Evolutionary conservation across 176 grass and related monocot species (phyloP).

Genomic region (Poa annua): DNA sequence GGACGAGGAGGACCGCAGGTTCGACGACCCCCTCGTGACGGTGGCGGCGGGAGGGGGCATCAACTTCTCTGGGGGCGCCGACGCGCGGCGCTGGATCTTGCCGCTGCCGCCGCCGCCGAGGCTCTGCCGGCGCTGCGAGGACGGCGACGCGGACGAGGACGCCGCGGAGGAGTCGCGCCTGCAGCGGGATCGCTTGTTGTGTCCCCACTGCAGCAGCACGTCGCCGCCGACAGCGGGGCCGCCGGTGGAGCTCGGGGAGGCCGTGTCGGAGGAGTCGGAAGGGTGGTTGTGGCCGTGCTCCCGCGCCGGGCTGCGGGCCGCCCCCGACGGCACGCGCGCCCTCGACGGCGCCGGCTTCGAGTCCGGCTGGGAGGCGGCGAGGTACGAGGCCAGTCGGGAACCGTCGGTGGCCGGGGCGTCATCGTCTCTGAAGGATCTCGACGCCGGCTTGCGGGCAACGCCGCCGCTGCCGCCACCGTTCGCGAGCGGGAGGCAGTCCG

Average conservation of each 20-base stretch:
- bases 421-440: conserved; percentile 48
- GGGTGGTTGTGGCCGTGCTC: conserved; percentile 40
- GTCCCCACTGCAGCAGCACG: conserved; percentile 83
- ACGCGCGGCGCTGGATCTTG: conserved; percentile 68
- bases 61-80: conserved; percentile 67
- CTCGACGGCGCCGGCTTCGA: conserved; percentile 35
- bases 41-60: conserved; percentile 56
- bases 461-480: conserved; percentile 44
- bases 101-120: not conserved
- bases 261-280: conserved; percentile 50
- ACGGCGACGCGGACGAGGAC: conserved; percentile 44
- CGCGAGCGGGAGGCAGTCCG: conserved; percentile 70
- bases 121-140: conserved; percentile 39
- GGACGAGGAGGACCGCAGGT: conserved; percentile 54
- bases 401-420: conserved; percentile 37
- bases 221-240: conserved; percentile 51
- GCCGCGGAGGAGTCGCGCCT: conserved; percentile 51
- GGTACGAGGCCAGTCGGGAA: conserved; percentile 38
- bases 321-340: conserved; percentile 9
- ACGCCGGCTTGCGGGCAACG: conserved; percentile 42
- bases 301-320: conserved; percentile 37
- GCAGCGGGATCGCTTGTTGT: conserved; percentile 84
- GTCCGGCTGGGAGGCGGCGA: conserved; percentile 25
- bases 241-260: conserved; percentile 52
- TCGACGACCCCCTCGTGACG: conserved; percentile 57